phyloP scores from a whole-genome alignment of 2,329 filamentous ascomycete species.

The Pseudocercospora fijiensis region DNA sequence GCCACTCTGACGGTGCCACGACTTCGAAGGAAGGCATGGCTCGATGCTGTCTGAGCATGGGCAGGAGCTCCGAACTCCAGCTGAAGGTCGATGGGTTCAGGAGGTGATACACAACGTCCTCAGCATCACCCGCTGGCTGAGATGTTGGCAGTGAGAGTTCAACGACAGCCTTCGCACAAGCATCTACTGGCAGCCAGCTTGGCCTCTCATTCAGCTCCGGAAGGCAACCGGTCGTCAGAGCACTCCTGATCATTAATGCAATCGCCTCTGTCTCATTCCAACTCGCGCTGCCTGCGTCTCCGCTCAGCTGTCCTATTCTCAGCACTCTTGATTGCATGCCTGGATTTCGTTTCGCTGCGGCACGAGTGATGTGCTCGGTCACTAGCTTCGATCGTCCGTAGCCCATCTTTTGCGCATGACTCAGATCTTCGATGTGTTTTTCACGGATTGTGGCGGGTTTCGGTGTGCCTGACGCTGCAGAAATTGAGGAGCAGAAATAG shows the following conservation, averaged over 20 bases:
- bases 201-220: conserved; percentile 42
- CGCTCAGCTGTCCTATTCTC: conserved; percentile 34
- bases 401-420: conserved; percentile 34
- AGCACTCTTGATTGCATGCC: conserved; percentile 30
- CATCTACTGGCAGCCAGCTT: conserved; percentile 50
- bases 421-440: conserved; percentile 29
- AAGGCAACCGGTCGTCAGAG: conserved; percentile 40
- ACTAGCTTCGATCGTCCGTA: conserved; percentile 44
- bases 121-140: conserved; percentile 4
- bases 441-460: conserved; percentile 35
- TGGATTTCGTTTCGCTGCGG: conserved; percentile 19
- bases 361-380: conserved; percentile 20
- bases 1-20: conserved; percentile 21
- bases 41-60: conserved; percentile 22
- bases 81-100: conserved; percentile 31
- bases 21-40: conserved; percentile 27
- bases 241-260: conserved; percentile 45
- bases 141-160: conserved; percentile 14
- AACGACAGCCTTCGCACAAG: conserved; percentile 35
- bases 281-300: conserved; percentile 28
- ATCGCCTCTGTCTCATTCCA: conserved; percentile 49
- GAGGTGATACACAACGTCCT: conserved; percentile 39
- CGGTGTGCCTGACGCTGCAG: conserved; percentile 26
- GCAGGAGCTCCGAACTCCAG: conserved; percentile 29
- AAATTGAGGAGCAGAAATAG: conserved; percentile 43